phyloP scores from a whole-genome alignment of 306 rosid species.

The Comarum palustre region DNA sequence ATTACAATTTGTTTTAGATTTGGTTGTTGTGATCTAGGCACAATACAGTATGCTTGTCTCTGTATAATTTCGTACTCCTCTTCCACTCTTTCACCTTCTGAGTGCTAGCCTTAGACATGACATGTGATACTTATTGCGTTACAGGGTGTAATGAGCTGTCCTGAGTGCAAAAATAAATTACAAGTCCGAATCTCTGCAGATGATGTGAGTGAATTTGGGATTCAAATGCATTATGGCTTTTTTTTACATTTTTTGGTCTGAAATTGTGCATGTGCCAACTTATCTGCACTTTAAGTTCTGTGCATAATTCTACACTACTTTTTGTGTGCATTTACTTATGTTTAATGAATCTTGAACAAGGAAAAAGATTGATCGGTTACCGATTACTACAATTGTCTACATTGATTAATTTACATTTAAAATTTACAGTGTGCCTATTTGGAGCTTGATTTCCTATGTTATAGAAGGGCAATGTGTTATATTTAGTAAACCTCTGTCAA shows the following conservation, averaged over 20 bases:
- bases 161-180: slow-evolving; percentile 85
- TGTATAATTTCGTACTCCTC: neutral
- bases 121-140: slow-evolving; percentile 28
- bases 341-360: neutral
- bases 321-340: neutral
- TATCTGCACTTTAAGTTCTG: neutral
- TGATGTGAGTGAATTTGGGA: slow-evolving; percentile 59
- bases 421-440: neutral
- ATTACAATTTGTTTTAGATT: neutral
- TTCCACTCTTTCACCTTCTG: slow-evolving; percentile 15
- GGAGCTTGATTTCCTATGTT: slow-evolving; percentile 1
- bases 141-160: slow-evolving; percentile 95
- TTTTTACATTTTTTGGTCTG: slow-evolving; percentile 4
- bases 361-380: neutral
- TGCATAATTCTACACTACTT: neutral
- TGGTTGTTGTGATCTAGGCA: neutral
- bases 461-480: neutral
- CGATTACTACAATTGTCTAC: slow-evolving; percentile 1
- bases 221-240: neutral
- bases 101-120: slow-evolving; percentile 24
- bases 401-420: neutral
- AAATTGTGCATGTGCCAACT: neutral
- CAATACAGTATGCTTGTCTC: neutral
- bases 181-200: slow-evolving; percentile 83
- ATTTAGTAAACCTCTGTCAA: neutral